phyloP scores from a whole-genome alignment of 352 stramenopile genomes.

The Aphanomyces euteiches region DNA sequence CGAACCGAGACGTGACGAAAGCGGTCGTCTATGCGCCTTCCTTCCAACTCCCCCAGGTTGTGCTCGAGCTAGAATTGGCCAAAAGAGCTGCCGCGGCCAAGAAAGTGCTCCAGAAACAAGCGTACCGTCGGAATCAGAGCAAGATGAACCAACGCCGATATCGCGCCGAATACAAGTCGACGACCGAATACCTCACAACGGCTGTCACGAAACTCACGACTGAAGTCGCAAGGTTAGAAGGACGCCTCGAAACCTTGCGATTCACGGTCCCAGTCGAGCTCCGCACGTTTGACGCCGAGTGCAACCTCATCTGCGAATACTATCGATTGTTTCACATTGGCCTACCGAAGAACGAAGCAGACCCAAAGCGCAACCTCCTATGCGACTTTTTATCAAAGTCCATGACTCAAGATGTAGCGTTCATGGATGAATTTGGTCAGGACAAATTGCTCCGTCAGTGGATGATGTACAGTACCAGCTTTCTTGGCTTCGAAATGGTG shows the following conservation, averaged over 20 bases:
- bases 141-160: slow-evolving; percentile 10
- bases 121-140: background rate
- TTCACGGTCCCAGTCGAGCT: background rate
- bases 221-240: slow-evolving; percentile 2
- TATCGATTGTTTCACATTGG: slow-evolving; percentile 34
- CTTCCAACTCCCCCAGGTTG: no score
- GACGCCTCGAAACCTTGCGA: background rate
- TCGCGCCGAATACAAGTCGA: background rate
- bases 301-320: slow-evolving; percentile 33
- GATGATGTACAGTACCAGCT: slow-evolving; percentile 9
- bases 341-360: slow-evolving; percentile 4
- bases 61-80: background rate
- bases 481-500: background rate
- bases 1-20: no score
- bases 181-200: background rate
- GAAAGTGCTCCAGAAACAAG: background rate
- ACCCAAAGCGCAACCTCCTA: background rate
- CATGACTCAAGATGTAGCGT: slow-evolving; percentile 1
- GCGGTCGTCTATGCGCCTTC: no score
- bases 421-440: background rate
- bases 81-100: background rate
- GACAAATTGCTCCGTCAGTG: slow-evolving; percentile 14
- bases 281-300: slow-evolving; percentile 8
- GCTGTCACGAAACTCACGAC: background rate
- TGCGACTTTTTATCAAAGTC: background rate